Base-by-base conservation (phyloP, 2,329 filamentous ascomycete species). In the Scytalidium sp. region DNA sequence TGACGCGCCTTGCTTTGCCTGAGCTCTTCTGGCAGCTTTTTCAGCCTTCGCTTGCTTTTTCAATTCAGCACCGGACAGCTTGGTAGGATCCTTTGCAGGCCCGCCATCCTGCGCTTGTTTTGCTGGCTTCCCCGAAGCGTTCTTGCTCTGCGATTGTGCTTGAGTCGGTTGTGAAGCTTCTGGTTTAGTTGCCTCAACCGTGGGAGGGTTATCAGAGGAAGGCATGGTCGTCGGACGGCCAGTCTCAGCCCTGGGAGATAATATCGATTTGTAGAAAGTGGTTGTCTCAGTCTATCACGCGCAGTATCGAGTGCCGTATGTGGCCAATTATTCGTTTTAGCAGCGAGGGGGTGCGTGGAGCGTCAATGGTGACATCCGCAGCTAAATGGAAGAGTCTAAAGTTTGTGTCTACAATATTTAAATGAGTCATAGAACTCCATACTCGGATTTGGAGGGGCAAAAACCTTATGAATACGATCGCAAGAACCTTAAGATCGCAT, bases 31-130 rank as follows among this genome's bases (percentile, higher is more conserved):
- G 43, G 91, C 91, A 46, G 88, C 87, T 73, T 97, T 97, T 67
- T 97, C 93, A 25, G 90, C 92, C 68, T 96, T 93, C 54, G 87
- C 87, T 66, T 83, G 85, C 62, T 92, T 93, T 72, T 97, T 97
- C 63, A 96, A 66, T 96, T 54, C 88, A 19, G 90, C 90, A 29
- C 80, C 79, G 2, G 87, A 83, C 25, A 88, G 73, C 66, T 89
- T 88, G 60, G 69, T 62, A 19, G 67, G 57, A 15, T 69, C 67
- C 29, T 56, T 50, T 13, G 53, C 17, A 15, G 46, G 29, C 4
- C 51, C 50, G 15, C 45, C 9, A 25, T 52, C 48, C 19, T 56
- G 50, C 27, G 36, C 10, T n/a, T n/a, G 7, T 15, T 46, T 54
- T 41, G 21, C 49, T 25, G 41, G 20, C 43, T 60, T 58, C 19